Evolutionary conservation across 352 stramenopile species (phyloP).

Genomic region (Globisporangium middletonii): DNA sequence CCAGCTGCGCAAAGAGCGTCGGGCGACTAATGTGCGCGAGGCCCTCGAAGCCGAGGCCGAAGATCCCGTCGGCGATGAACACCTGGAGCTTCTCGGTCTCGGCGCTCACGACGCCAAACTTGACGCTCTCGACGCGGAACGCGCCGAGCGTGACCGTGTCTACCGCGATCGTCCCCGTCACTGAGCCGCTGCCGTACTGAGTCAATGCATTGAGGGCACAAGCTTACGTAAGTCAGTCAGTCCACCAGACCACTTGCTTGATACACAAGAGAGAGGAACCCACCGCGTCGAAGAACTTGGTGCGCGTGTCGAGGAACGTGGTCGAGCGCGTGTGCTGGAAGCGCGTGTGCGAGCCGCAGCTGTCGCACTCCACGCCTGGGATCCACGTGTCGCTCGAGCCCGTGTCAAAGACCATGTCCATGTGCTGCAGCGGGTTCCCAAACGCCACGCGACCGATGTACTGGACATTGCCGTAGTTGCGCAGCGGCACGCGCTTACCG

Average conservation of each 20-base stretch:
- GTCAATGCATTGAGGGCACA: neutral
- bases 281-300: conserved; percentile 69
- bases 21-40: conserved; percentile 83
- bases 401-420: conserved; percentile 79
- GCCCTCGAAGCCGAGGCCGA: conserved; percentile 80
- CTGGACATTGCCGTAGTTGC: conserved; percentile 85
- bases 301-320: conserved; percentile 66
- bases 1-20: conserved; percentile 72
- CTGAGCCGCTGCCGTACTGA: conserved; percentile 76
- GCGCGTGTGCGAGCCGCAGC: conserved; percentile 47
- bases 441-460: conserved; percentile 74
- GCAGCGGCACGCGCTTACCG: conserved; percentile 41
- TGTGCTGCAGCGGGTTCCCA: conserved; percentile 51
- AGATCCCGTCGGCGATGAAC: conserved; percentile 87
- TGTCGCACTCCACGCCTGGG: conserved; percentile 36
- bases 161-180: conserved; percentile 66
- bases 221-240: neutral
- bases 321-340: conserved; percentile 51
- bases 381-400: conserved; percentile 83
- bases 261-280: neutral
- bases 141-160: conserved; percentile 68
- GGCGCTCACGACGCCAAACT: conserved; percentile 65
- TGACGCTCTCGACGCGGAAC: conserved; percentile 65
- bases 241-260: neutral
- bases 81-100: conserved; percentile 68